Conservation (phyloP, 306 rosid genomes). For the Castanea crenata region DNA sequence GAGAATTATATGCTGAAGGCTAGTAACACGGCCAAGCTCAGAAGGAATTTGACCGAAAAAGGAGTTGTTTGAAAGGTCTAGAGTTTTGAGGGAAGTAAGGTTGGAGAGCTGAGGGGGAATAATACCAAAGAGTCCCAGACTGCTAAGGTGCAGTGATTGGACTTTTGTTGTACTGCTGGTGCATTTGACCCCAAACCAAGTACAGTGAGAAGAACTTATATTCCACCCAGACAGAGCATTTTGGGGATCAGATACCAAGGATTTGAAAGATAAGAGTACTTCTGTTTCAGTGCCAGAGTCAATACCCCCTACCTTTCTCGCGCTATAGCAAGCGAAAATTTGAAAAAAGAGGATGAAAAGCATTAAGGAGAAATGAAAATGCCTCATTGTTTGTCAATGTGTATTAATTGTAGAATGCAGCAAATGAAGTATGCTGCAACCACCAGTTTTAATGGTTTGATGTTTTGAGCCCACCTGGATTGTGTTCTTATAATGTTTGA, state of each 20-base stretch:
- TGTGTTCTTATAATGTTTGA: too few species aligned
- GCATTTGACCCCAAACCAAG: slow-evolving; percentile 36
- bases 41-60: slow-evolving; percentile 30
- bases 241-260: slow-evolving; percentile 22
- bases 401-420: too few species aligned
- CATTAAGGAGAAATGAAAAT: neutral
- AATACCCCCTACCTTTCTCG: neutral
- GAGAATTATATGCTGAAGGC: neutral
- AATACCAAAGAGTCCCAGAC: too few species aligned
- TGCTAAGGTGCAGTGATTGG: slow-evolving; percentile 20
- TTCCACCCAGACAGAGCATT: slow-evolving; percentile 29
- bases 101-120: slow-evolving; percentile 20
- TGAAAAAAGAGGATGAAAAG: neutral
- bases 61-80: slow-evolving; percentile 29
- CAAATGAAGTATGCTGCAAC: too few species aligned
- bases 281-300: slow-evolving; percentile 8
- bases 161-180: slow-evolving; percentile 26
- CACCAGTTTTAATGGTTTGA: too few species aligned
- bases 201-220: slow-evolving; percentile 23
- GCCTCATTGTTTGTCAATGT: neutral
- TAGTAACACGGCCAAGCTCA: slow-evolving; percentile 12
- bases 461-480: too few species aligned
- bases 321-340: neutral
- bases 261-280: slow-evolving; percentile 30
- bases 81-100: slow-evolving; percentile 25